Conservation (phyloP, 2,329 filamentous ascomycete genomes). For the Graphilbum fragrans region DNA sequence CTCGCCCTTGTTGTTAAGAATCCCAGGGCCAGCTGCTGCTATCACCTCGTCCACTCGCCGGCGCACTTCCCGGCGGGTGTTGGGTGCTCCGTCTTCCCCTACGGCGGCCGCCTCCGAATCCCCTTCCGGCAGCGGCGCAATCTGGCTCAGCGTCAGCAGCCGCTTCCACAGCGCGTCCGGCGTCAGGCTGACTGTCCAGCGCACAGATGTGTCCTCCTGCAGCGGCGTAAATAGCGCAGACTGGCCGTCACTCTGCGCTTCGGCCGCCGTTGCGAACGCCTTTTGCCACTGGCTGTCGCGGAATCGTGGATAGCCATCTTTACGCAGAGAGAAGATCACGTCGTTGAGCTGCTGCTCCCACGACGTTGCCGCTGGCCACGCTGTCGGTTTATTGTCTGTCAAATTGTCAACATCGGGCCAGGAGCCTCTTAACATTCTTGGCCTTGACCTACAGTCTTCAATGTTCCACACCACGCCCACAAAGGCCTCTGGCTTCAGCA, state of each 20-base stretch:
- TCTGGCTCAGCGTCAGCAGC: slow-evolving; percentile 54
- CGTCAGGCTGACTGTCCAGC: slow-evolving; percentile 45
- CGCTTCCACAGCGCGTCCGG: slow-evolving; percentile 52
- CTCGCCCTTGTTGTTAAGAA: slow-evolving; percentile 48
- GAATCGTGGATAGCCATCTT: slow-evolving; percentile 53
- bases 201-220: slow-evolving; percentile 35
- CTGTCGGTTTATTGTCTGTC: slow-evolving; percentile 49
- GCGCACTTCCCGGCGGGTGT: slow-evolving; percentile 34
- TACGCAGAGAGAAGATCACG: slow-evolving; percentile 36
- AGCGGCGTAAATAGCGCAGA: slow-evolving; percentile 47
- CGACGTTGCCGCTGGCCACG: slow-evolving; percentile 39
- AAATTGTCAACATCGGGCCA: background rate
- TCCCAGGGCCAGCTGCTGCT: slow-evolving; percentile 24
- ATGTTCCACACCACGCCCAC: slow-evolving; percentile 64
- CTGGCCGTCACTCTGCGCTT: slow-evolving; percentile 13
- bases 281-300: slow-evolving; percentile 50
- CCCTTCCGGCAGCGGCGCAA: slow-evolving; percentile 38
- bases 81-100: slow-evolving; percentile 6
- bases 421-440: no score
- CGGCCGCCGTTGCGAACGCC: slow-evolving; percentile 43
- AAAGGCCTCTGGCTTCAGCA: slow-evolving; percentile 45
- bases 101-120: background rate
- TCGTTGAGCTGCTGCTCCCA: slow-evolving; percentile 55
- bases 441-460: slow-evolving; percentile 47
- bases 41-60: slow-evolving; percentile 42